Evolutionary conservation across 768 basidiomycete genomes (phyloP), one percentile per base, ranked within the genome.

Genomic region (Imleria badia): DNA sequence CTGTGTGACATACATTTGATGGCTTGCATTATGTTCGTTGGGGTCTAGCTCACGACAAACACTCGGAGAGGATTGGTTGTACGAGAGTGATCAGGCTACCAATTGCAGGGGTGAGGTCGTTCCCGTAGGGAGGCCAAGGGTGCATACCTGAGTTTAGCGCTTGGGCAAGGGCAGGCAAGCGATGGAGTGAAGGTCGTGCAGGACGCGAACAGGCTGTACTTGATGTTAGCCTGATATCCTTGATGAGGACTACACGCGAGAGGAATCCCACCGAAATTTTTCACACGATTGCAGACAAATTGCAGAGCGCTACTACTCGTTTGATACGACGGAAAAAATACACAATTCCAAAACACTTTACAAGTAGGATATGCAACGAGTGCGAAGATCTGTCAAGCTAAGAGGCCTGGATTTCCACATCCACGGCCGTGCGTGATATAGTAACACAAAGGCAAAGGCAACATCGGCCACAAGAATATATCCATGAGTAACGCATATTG

Each of bases 1-100:
- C 11, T 45, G 48, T 31, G 50, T n/a, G 52, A 75, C 84, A 58
- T 64, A 91, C 91, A 94, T 82, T 94, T 93, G 69, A 93, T 94
- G 69, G 91, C 88, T 79, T 93, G 90, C 91, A 93, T 93, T 64
- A 48, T 59, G 60, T 45, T 46, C 39, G 54, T 54, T 59, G 52
- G 51, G 1, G 60, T 61, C 57, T 58, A 57, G 55, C 50, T 58
- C 35, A 41, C 55, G 56, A 52, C 44, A 39, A 54, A 41, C 41
- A 44, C 57, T 38, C 43, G 49, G 42, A 48, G 54, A 48, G 41
- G 49, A 44, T 42, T 46, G 45, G 54, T 50, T 64, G 55, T 30
- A 52, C 34, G 56, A 45, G 64, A 55, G 47, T 56, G 54, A 59
- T 66, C 46, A 48, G 38, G 54, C 58, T 63, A 33, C 44, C 48